Conservation (phyloP, 2,329 filamentous ascomycete genomes). For the Ophiobolus disseminans region DNA sequence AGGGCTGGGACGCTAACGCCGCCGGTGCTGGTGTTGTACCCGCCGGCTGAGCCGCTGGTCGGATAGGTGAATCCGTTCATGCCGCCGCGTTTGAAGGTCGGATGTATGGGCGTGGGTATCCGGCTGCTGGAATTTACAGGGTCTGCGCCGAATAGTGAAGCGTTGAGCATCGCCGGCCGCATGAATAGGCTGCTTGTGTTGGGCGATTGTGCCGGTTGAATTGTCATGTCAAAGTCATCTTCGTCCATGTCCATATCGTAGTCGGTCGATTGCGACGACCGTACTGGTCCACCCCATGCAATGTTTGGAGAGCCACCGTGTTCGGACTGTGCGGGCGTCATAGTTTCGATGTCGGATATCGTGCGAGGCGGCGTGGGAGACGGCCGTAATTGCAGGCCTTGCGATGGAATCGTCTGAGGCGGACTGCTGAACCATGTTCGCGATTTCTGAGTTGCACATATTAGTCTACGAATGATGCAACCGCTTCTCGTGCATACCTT, state of each 20-base stretch:
- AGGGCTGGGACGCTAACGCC: conserved; percentile 14
- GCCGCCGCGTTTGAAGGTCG: conserved; percentile 41
- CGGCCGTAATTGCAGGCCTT: conserved; percentile 30
- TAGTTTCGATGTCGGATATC: conserved; percentile 33
- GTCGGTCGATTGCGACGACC: conserved; percentile 35
- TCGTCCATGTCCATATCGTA: conserved; percentile 49
- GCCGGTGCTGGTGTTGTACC: conserved; percentile 21
- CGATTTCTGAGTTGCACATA: conserved; percentile 36
- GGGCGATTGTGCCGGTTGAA: conserved; percentile 47
- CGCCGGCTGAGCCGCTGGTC: conserved; percentile 37
- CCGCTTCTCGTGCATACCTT: conserved; percentile 29
- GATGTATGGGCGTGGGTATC: conserved; percentile 52
- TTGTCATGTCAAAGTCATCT: conserved; percentile 41
- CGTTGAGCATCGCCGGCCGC: conserved; percentile 44
- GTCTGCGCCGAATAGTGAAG: conserved; percentile 34
- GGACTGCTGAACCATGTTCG: conserved; percentile 31
- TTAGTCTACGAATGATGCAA: too few species aligned
- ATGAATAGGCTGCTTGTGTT: conserved; percentile 36
- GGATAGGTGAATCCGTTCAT: conserved; percentile 40
- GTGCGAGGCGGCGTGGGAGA: conserved; percentile 38
- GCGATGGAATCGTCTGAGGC: conserved; percentile 24
- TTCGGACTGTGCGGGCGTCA: conserved; percentile 42
- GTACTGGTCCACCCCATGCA: conserved; percentile 23
- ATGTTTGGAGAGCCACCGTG: conserved; percentile 40
- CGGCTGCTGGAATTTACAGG: conserved; percentile 30